These are phyloP conservation scores for Suillus luteus DNA, from an alignment of 768 basidiomycete species.

Conservation along the genomic window DNA sequence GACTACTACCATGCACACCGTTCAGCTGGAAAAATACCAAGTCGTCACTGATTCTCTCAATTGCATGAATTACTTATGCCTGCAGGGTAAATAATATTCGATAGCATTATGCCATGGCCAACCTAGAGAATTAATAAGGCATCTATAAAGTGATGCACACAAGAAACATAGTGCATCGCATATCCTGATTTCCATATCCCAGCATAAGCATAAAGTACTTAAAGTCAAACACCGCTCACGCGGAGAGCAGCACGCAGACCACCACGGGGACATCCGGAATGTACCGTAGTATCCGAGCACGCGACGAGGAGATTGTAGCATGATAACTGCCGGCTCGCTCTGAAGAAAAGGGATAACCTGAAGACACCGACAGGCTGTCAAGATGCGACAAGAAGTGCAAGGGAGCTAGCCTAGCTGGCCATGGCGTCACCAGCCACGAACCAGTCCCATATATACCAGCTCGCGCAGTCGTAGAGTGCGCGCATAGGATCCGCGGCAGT, in stretches of 20 bases:
- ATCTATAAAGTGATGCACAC: neutral
- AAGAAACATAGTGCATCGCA: neutral
- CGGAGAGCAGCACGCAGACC: neutral
- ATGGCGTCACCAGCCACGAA: neutral
- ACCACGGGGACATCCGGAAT: neutral
- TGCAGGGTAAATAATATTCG: too few species aligned
- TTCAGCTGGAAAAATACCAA: neutral
- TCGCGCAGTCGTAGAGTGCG: neutral
- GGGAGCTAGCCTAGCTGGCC: constrained; percentile 5
- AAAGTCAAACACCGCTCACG: neutral
- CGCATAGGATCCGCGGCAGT: constrained; percentile 1
- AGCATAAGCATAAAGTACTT: constrained; percentile 3
- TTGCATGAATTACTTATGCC: neutral
- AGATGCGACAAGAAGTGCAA: constrained; percentile 22
- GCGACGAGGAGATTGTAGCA: neutral
- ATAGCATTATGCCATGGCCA: neutral
- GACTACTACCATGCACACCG: neutral
- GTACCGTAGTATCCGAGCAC: neutral
- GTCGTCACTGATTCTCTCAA: too few species aligned
- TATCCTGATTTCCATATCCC: constrained; percentile 1
- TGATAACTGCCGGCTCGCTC: neutral
- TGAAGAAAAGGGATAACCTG: constrained; percentile 8
- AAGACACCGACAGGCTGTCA: constrained; percentile 12
- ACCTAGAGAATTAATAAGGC: neutral
- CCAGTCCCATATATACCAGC: constrained; percentile 1